Evolutionary conservation across 257 asterid genomes (phyloP).

Genomic region (Solanum chmielewskii): DNA sequence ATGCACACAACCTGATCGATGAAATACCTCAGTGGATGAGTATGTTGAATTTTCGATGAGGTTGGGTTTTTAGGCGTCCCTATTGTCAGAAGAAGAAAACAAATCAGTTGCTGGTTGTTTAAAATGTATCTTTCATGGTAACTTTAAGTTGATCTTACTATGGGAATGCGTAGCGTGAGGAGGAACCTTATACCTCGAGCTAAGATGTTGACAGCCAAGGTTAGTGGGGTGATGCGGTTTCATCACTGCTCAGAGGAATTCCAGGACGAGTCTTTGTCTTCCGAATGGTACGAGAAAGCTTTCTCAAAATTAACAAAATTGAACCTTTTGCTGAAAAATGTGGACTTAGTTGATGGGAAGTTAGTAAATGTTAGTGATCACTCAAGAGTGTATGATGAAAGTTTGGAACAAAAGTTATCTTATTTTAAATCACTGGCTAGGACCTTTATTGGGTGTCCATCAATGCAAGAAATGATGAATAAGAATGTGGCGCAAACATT

Average conservation of each 20-base stretch:
- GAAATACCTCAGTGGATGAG: neutral
- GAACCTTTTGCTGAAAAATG: conserved; percentile 36
- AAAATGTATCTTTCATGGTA: neutral
- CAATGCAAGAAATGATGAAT: conserved; percentile 38
- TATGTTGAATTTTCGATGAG: neutral
- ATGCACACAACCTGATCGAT: neutral
- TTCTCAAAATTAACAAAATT: conserved; percentile 22
- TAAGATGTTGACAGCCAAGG: neutral
- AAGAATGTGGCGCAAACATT: conserved; percentile 24
- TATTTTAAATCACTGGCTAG: conserved; percentile 46
- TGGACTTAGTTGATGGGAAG: conserved; percentile 67
- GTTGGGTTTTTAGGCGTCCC: neutral
- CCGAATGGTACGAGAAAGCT: conserved; percentile 54
- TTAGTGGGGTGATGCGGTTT: conserved; percentile 1
- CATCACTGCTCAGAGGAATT: conserved; percentile 19
- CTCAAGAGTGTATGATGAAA: conserved; percentile 41
- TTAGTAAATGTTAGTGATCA: conserved; percentile 37
- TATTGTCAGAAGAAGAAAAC: neutral
- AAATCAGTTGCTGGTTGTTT: neutral
- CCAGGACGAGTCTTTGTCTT: conserved; percentile 20
- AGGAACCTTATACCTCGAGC: conserved; percentile 11
- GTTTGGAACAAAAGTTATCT: conserved; percentile 44
- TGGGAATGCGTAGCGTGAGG: conserved; percentile 20
- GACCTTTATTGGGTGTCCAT: conserved; percentile 45
- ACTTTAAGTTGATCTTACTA: neutral